Evolutionary conservation across 805 yeast genomes (phyloP), one percentile per base, ranked within the genome.

Genomic region (Pichia gijzeniarum): DNA sequence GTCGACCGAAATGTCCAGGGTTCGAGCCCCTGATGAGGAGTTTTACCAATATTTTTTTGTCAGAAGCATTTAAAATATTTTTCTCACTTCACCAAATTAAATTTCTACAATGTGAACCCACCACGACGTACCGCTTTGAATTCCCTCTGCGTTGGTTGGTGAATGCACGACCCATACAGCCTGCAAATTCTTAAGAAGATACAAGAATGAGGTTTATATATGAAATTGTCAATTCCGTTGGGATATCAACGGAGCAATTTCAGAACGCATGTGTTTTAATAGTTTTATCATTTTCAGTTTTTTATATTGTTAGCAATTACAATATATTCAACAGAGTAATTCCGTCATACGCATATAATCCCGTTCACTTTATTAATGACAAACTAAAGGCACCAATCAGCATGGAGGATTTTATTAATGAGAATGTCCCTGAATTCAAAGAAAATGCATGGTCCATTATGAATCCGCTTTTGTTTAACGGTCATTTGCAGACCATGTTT

Each of bases 401-500:
- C n/a, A 36, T 62, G 19, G 43, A 49, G 7, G 57, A 55, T 3
- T 48, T 63, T 30, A 56, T 61, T 14, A 35, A 55, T 28, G 13
- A 43, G 20, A 40, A 50, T 10, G 41, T 61, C 3, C 78, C 81
- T 1, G 76, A 67, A 9, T 69, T 81, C 47, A 59, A 61, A 32
- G 57, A 75, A 40, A 72, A 72, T 7, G 59, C 78, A 34, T 70
- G 70, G 53, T 72, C 82, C 53, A 65, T 76, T 61, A 67, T 82
- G 59, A 74, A 78, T 50, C 93, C 93, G 7, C 63, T 74, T 3
- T 61, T 83, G 25, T 77, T 78, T 61, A 79, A 79, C 48, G 96
- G 96, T 20, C 74, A 82, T 45, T 63, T 86, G 22, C 96, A 90
- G 63, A 88, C 96, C 2, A 58, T 83, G 59, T 80, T 77, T 57